Evolutionary conservation across 306 rosid species (phyloP).

Genomic region (Vigna radiata): DNA sequence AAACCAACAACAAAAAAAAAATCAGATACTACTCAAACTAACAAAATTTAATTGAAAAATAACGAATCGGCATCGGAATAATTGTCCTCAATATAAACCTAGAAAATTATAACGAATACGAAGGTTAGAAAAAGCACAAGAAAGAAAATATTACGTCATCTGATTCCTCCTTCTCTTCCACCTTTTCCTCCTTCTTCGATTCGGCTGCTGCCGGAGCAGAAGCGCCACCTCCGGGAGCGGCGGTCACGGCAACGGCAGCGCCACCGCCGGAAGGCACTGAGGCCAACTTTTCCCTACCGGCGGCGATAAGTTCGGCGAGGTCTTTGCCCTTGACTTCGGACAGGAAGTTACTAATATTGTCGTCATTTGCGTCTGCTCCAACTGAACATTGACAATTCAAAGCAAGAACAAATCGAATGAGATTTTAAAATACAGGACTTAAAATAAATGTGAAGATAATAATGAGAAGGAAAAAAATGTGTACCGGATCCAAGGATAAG

Average conservation of each 20-base stretch:
- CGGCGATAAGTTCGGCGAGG: slow-evolving; percentile 62
- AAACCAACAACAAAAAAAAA: neutral
- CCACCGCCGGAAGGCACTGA: slow-evolving; percentile 71
- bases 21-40: neutral
- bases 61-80: neutral
- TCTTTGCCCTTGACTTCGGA: slow-evolving; percentile 65
- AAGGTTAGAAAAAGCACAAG: neutral
- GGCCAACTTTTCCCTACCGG: slow-evolving; percentile 66
- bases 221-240: slow-evolving; percentile 44
- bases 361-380: slow-evolving; percentile 71
- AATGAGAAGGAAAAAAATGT: neutral
- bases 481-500: slow-evolving; percentile 51
- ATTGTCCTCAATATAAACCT: neutral
- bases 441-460: neutral
- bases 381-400: slow-evolving; percentile 48
- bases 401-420: neutral
- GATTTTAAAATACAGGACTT: neutral
- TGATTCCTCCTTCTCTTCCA: slow-evolving; percentile 72
- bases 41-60: neutral
- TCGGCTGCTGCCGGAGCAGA: slow-evolving; percentile 63
- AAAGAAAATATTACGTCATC: slow-evolving; percentile 61
- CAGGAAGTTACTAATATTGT: slow-evolving; percentile 47
- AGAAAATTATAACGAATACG: neutral
- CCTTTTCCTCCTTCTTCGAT: slow-evolving; percentile 77
- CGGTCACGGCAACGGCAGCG: slow-evolving; percentile 55